phyloP scores from a whole-genome alignment of 345 rosid genomes.

The Noccaea bulbosa region DNA sequence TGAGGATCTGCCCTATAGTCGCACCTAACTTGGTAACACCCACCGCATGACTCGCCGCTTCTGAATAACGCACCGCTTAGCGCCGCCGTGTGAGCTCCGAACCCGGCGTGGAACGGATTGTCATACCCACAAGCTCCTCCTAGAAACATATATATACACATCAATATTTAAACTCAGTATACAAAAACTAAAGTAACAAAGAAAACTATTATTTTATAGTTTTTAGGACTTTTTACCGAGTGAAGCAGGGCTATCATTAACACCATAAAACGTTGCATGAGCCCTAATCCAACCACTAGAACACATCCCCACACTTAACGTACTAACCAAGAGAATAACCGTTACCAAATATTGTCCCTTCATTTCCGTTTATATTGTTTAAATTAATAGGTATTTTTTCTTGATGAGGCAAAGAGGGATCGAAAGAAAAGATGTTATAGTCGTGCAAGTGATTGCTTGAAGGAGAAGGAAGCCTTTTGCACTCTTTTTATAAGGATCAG shows the following conservation, averaged over 20 bases:
- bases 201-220: constrained; percentile 2
- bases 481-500: constrained; percentile 34
- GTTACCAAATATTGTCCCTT: constrained; percentile 29
- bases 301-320: constrained; percentile 45
- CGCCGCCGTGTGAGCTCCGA: constrained; percentile 76
- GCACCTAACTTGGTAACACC: constrained; percentile 71
- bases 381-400: background rate
- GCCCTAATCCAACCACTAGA: constrained; percentile 58
- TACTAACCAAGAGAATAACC: constrained; percentile 39
- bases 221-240: constrained; percentile 53
- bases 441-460: constrained; percentile 34
- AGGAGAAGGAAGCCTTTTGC: constrained; percentile 37
- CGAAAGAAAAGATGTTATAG: constrained; percentile 18
- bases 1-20: constrained; percentile 63
- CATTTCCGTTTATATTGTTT: background rate
- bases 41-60: constrained; percentile 77
- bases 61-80: constrained; percentile 65
- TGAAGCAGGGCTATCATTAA: constrained; percentile 69
- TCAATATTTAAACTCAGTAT: background rate
- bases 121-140: constrained; percentile 95
- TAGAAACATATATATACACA: constrained; percentile 28
- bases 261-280: constrained; percentile 80
- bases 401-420: constrained; percentile 15
- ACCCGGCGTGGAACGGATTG: constrained; percentile 74
- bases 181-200: background rate